Evolutionary conservation across 1,284 basidiomycete species (phyloP), one percentile per base, ranked within the genome.

Genomic region (Cutaneotrichosporon mucoides): DNA sequence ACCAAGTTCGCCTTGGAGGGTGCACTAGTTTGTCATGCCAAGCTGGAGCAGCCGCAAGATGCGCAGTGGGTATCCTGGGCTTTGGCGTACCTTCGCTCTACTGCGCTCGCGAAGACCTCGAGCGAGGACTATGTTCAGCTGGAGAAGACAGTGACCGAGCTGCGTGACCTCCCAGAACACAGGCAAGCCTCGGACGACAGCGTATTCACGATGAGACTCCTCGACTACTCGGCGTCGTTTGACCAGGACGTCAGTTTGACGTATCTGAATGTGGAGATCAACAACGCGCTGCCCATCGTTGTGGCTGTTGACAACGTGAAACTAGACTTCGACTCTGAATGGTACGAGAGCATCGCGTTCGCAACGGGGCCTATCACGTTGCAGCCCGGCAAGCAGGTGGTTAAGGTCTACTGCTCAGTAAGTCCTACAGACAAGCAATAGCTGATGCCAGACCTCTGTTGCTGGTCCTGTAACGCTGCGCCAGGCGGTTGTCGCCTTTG

Each of bases 51-150:
- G 45, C 59, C 55, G 9, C 46, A 58, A 33, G 68, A 74, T 48
- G 70, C 63, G 16, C 72, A 73, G 47, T 77, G 72, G 70, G 62
- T 63, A 6, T 60, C 73, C 47, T 64, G 77, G 15, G 76, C 69
- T 2, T 55, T 77, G 44, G 76, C 73, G 0, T 77, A 75, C 53
- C 57, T 79, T 13, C 64, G 68, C 12, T 65, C 69, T 7, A 68
- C 68, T 13, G 62, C 73, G 1, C 24, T 65, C 1, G 58, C 38
- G 42, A 16, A 36, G 13, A 7, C 5, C 6, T 9, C 43, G 12
- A 42, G 57, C 5, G 16, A 46, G 4, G 55, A 41, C 11, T 34
- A 53, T 15, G 44, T n/a, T 13, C 59, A 65, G 48, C 49, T 68
- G 1, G 24, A 57, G 41, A 40, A 35, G 0, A 63, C 63, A 1